Evolutionary conservation across 306 rosid genomes (phyloP), one percentile per base, ranked within the genome.

Genomic region (Luffa acutangula): DNA sequence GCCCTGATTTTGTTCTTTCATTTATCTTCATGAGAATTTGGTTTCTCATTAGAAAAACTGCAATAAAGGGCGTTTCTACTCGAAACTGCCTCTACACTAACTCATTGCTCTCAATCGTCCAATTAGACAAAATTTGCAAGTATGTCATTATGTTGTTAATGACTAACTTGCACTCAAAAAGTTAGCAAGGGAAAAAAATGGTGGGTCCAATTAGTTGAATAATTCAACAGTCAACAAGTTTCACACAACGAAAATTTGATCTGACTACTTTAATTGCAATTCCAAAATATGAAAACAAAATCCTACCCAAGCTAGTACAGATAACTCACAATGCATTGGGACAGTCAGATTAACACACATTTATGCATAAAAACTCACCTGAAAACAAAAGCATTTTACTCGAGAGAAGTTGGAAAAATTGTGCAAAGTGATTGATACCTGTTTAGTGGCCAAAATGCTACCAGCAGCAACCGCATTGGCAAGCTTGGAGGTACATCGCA

Each of bases 401-500:
- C 6, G 31, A 11, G 39, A 6, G 57, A 45, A 11, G 41, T 71
- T 71, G 57, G 37, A 71, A 71, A 71, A 41, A 45, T 46, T 21
- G 3, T 48, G 59, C 14, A 78, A 20, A 10, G 3, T 2, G 46
- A 60, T 25, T 20, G 33, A 48, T 91, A 94, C 98, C 97, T 89
- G 89, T 31, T 81, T 85, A 43, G 91, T 77, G 58, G 89, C 98
- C 88, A 94, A 85, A 81, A 94, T 90, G 41, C 85, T 78, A 71
- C 98, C 98, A 0, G 88, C 54, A 21, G 92, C 85, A 63, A 92
- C 97, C 0, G 98, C 97, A 84, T 85, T 85, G 34, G 97, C 92
- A 6, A 94, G 93, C 86, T 80, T 92, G 15, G 78, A 84, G 12
- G 98, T 94, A 84, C 97, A 94, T 3, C 98, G 86, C 6, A 94